phyloP scores from a whole-genome alignment of 768 basidiomycete species.

The Leccinum fibrillosum region DNA sequence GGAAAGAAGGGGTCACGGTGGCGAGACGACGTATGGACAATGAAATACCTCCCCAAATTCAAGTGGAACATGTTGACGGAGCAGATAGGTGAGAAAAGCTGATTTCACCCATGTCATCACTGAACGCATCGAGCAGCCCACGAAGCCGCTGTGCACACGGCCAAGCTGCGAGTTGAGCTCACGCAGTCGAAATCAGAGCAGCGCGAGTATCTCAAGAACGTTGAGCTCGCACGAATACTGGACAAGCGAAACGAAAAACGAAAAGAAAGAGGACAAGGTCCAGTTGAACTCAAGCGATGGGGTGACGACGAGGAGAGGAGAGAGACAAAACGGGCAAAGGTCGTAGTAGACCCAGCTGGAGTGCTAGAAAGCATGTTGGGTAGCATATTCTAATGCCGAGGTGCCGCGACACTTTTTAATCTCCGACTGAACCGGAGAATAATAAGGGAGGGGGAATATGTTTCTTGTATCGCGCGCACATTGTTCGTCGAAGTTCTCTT shows the following conservation, averaged over 20 bases:
- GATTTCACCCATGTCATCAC: not conserved
- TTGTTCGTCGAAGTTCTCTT: slow-evolving; percentile 32
- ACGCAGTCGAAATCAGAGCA: slow-evolving; percentile 87
- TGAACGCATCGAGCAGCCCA: slow-evolving; percentile 57
- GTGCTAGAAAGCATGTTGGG: slow-evolving; percentile 45
- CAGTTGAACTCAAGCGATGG: slow-evolving; percentile 28
- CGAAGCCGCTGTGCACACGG: slow-evolving; percentile 84
- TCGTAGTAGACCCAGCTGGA: not conserved
- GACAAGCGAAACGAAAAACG: slow-evolving; percentile 76
- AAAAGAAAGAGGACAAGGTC: slow-evolving; percentile 53
- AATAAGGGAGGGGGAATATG: slow-evolving; percentile 13
- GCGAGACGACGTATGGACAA: slow-evolving; percentile 98
- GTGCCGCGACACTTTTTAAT: slow-evolving; percentile 10
- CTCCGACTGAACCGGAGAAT: slow-evolving; percentile 26
- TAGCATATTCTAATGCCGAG: slow-evolving; percentile 46
- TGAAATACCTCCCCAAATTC: slow-evolving; percentile 97
- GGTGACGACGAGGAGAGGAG: slow-evolving; percentile 6
- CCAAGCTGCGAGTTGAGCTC: slow-evolving; percentile 88
- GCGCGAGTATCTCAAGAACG: slow-evolving; percentile 88
- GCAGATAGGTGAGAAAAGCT: slow-evolving; percentile 81
- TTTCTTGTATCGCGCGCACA: slow-evolving; percentile 63
- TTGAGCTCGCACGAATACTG: slow-evolving; percentile 85
- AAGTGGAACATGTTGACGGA: slow-evolving; percentile 99
- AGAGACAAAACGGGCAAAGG: slow-evolving; percentile 16
- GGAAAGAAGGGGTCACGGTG: slow-evolving; percentile 88